These are phyloP conservation scores for Lycium ferocissimum DNA, from an alignment of 257 asterid genomes.

Conservation along the genomic window DNA sequence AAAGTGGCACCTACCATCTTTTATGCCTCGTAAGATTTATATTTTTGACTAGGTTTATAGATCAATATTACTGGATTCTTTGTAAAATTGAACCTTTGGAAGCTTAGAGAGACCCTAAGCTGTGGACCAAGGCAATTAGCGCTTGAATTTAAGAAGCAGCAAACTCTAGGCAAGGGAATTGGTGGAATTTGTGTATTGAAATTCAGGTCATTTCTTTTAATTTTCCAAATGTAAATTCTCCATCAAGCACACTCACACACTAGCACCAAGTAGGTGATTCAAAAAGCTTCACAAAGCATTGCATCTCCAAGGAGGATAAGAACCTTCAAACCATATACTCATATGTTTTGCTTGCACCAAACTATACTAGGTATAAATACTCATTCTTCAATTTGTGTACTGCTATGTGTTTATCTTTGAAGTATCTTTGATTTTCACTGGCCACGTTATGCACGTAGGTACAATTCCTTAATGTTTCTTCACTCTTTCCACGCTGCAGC, in stretches of 20 bases:
- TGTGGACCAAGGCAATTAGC: not conserved
- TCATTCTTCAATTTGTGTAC: not conserved
- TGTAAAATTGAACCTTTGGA: not conserved
- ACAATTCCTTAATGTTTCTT: not conserved
- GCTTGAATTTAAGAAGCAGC: not conserved
- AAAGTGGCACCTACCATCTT: constrained; percentile 67
- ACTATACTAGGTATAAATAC: not conserved
- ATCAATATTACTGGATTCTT: not conserved
- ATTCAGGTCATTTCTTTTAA: not conserved
- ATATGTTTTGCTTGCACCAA: constrained; percentile 8
- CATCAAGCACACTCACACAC: not conserved
- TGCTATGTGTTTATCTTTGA: constrained; percentile 1
- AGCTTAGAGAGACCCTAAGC: not conserved
- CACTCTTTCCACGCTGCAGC: not conserved
- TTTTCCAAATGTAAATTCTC: constrained; percentile 5
- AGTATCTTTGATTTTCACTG: not conserved
- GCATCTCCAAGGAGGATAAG: not conserved
- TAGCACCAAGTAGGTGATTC: constrained; percentile 1
- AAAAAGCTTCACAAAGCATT: not conserved
- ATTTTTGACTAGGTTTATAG: not conserved
- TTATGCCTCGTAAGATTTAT: constrained; percentile 76
- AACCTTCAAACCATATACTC: not conserved
- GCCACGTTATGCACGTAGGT: not conserved
- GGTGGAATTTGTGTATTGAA: not conserved
- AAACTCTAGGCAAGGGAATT: not conserved